A percentile compares a stretch with the other conserved stretches of the same genome.
phyloP scores from a whole-genome alignment of 495 filamentous ascomycete genomes.

The Aspergillus baeticus region DNA sequence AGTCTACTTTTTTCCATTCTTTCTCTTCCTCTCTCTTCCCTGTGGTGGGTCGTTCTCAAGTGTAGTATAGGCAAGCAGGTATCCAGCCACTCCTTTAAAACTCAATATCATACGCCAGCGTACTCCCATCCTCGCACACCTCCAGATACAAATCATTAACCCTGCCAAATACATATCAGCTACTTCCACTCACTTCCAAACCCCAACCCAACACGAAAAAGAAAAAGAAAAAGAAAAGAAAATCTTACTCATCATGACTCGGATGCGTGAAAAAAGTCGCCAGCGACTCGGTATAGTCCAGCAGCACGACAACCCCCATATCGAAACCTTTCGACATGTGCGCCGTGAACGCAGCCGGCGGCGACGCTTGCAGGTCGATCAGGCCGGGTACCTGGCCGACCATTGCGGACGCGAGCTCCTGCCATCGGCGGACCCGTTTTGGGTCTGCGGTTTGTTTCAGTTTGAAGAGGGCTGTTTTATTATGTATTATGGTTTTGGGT shows the following conservation, averaged over 20 bases:
- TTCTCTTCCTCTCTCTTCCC: too few species aligned
- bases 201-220: too few species aligned
- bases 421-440: neutral
- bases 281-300: neutral
- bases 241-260: neutral
- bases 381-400: neutral
- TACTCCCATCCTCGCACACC: slow-evolving; percentile 1
- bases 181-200: too few species aligned
- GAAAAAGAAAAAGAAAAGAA: too few species aligned
- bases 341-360: neutral
- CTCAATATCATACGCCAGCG: neutral
- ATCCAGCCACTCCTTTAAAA: too few species aligned
- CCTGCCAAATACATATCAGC: neutral
- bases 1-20: too few species aligned
- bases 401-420: neutral
- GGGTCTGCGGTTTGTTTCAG: neutral
- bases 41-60: too few species aligned
- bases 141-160: neutral
- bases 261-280: neutral
- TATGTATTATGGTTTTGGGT: too few species aligned
- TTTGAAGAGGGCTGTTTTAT: neutral
- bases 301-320: neutral
- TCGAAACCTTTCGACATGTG: neutral
- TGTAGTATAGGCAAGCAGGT: too few species aligned
- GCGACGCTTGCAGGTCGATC: neutral